These are phyloP conservation scores for Annulohypoxylon nitens DNA, from an alignment of 495 filamentous ascomycete genomes.

Conservation along the genomic window DNA sequence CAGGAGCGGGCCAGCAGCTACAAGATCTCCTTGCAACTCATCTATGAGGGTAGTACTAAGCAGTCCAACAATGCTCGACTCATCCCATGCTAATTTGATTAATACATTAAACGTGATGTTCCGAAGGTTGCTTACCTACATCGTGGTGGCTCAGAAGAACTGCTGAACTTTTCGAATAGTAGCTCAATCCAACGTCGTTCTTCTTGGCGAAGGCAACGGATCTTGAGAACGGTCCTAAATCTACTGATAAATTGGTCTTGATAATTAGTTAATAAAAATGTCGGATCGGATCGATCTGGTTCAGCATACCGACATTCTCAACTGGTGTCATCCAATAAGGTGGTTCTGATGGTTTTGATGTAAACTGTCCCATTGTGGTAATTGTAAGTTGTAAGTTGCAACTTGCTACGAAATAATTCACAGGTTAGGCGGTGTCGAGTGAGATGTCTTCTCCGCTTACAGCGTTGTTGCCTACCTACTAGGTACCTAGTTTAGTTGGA, in stretches of 20 bases:
- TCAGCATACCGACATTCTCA: background rate
- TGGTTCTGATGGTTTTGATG: background rate
- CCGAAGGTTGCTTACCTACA: background rate
- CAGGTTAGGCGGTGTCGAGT: no score
- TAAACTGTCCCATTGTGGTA: background rate
- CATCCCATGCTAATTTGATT: background rate
- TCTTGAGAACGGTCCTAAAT: background rate
- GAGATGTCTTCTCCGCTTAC: no score
- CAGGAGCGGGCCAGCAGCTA: conserved; percentile 12
- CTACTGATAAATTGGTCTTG: background rate
- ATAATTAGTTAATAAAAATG: background rate
- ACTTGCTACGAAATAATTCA: no score
- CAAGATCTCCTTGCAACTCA: conserved; percentile 8
- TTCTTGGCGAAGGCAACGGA: background rate
- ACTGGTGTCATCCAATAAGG: background rate
- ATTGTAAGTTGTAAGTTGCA: background rate
- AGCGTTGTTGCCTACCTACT: no score
- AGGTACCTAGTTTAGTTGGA: no score
- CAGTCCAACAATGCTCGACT: background rate
- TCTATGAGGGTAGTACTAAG: conserved; percentile 1
- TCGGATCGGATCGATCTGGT: background rate
- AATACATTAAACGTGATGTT: background rate
- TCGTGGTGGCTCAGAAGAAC: background rate
- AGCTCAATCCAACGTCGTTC: background rate
- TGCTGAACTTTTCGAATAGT: background rate